Evolutionary conservation across 2,329 filamentous ascomycete species (phyloP).

Genomic region (Raffaelea deltoideospora): DNA sequence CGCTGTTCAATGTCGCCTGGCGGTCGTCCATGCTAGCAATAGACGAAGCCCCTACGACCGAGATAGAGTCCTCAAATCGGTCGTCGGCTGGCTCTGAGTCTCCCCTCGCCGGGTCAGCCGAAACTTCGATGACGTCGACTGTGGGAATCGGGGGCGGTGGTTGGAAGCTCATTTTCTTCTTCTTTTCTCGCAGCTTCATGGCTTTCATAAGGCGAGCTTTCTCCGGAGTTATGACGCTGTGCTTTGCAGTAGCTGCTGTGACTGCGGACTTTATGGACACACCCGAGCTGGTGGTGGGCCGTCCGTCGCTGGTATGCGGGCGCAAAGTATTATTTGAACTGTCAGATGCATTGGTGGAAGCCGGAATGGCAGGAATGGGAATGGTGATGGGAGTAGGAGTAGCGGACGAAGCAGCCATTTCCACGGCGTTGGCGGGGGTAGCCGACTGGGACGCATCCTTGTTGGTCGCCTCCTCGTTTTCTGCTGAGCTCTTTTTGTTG

Average conservation of each 20-base stretch:
- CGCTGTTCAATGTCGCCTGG: no score
- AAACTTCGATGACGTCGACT: slow-evolving; percentile 8
- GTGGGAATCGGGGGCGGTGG: slow-evolving; percentile 13
- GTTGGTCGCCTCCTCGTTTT: no score
- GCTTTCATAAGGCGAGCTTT: slow-evolving; percentile 91
- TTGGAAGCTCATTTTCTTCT: slow-evolving; percentile 31
- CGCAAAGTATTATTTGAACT: no score
- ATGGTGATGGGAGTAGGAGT: slow-evolving; percentile 16
- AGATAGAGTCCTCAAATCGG: background rate
- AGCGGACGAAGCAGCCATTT: background rate
- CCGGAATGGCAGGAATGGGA: slow-evolving; percentile 19
- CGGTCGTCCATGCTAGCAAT: no score
- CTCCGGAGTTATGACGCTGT: slow-evolving; percentile 59
- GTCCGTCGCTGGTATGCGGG: slow-evolving; percentile 19
- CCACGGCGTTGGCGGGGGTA: background rate
- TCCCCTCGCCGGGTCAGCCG: background rate
- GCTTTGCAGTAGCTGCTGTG: slow-evolving; percentile 24
- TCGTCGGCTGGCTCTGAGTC: background rate
- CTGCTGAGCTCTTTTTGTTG: background rate
- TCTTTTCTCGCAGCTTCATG: slow-evolving; percentile 75
- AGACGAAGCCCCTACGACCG: no score
- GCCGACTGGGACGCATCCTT: no score
- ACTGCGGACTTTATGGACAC: slow-evolving; percentile 25
- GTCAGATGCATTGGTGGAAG: slow-evolving; percentile 13
- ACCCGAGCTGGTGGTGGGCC: slow-evolving; percentile 29